Evolutionary conservation across 352 stramenopile species (phyloP), one percentile per base, ranked within the genome.

Genomic region (Pythium rhizo-oryzae): DNA sequence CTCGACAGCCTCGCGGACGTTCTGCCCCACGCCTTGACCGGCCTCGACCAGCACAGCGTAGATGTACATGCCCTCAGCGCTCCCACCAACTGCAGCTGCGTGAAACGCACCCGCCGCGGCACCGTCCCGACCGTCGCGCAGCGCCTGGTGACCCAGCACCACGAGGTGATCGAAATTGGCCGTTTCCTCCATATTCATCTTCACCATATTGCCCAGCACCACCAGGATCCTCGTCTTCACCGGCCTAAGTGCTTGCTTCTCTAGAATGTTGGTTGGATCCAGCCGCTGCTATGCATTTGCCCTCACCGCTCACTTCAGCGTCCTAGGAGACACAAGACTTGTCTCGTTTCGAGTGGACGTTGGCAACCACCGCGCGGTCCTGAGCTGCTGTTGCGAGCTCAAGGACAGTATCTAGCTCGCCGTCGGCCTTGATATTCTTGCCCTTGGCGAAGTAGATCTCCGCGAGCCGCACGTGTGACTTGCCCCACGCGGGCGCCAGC

Each of bases 251-350:
- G 9, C 30, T 56, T 8, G 58, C 58, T 8, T 64, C 28, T 0
- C 23, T 25, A 6, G 58, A 43, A 35, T 55, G 28, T 18, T 28
- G 21, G 46, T 55, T 57, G n/a, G 58, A 25, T 28, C 57, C 43
- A 30, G 39, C 9, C 4, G 49, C 56, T 1, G 28, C 44, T 2
- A 23, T 8, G 13, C 56, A 49, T 1, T 23, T n/a, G 30, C 30
- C 49, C 44, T 64, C 58, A 2, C 11, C 25, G 25, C 58, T 28
- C 44, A 56, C 7, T 64, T 64, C 58, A 0, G 58, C 46, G 47
- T 64, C 58, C 58, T 64, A 57, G 25, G 56, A 46, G 19, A 64
- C 44, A 43, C 58, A 46, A 49, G 46, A 63, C 16, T 63, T 46
- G 28, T 52, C 21, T 46, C 56, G 47, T 4, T 43, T 25, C 4